phyloP scores from a whole-genome alignment of 208 protist genomes.

The Leishmania mexicana region DNA sequence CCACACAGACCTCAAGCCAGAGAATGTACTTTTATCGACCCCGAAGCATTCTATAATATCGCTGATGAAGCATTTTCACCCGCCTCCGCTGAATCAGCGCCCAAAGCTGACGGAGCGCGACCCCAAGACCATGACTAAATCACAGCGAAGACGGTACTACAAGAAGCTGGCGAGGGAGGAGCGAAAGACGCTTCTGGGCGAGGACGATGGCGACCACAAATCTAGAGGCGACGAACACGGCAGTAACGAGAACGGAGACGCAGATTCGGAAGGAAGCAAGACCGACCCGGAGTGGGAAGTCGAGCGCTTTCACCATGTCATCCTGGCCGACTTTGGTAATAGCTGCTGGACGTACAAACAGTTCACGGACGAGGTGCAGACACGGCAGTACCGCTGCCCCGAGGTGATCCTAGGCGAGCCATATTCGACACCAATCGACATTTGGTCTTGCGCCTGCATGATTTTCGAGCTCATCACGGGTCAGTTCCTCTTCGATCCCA shows the following conservation, averaged over 20 bases:
- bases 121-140: conserved; percentile 92
- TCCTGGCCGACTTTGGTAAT: conserved; percentile 98
- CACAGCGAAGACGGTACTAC: conserved; percentile 90
- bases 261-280: conserved; percentile 58
- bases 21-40: conserved; percentile 94
- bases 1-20: conserved; percentile 98
- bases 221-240: conserved; percentile 16
- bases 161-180: conserved; percentile 85
- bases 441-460: conserved; percentile 94
- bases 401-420: conserved; percentile 93
- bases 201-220: conserved; percentile 26
- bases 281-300: conserved; percentile 87
- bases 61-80: conserved; percentile 83
- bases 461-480: conserved; percentile 95
- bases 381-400: conserved; percentile 92
- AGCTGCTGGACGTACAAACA: conserved; percentile 97
- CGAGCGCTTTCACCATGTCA: conserved; percentile 89
- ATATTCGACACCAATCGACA: conserved; percentile 86
- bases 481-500: conserved; percentile 94
- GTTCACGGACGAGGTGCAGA: conserved; percentile 96
- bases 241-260: conserved; percentile 22
- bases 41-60: conserved; percentile 88
- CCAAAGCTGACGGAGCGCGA: conserved; percentile 80
- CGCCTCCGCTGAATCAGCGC: conserved; percentile 72
- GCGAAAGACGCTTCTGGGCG: conserved; percentile 22